Evolutionary conservation across 257 asterid species (phyloP), one percentile per base, ranked within the genome.

Genomic region (Gentiana macrophylla): DNA sequence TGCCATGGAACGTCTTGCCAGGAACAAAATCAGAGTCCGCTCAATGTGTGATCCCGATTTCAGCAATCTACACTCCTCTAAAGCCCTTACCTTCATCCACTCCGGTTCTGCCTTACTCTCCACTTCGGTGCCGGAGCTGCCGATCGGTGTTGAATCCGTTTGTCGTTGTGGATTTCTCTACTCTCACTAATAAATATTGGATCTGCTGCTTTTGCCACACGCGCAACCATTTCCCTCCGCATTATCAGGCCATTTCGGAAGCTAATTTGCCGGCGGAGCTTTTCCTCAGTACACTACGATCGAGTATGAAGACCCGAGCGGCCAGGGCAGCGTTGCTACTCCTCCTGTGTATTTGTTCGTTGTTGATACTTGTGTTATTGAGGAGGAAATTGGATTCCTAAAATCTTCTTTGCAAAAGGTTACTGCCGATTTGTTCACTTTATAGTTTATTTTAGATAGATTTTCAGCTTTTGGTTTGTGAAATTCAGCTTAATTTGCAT

Each of bases 1-100:
- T 91, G 98, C 95, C 98, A 24, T 91, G 97, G 97, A 91, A 91
- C 73, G 97, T 91, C 50, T 76, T 91, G 6, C 98, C 98, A 7
- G 98, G 98, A 37, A 81, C 93, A n/a, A 91, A 84, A 76, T 70
- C 83, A 12, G 95, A 87, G 57, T 82, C 95, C 5, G 90, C 94
- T 4, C 86, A 85, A 59, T 91, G 95, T 77, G 73, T 84, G 51
- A 78, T 91, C 55, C 98, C 97, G 72, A 79, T 91, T 79, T 89
- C 98, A 63, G 94, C 95, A 33, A 69, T 91, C 69, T 91, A 91
- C 82, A 81, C 95, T 3, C 98, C 95, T 13, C 68, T 91, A 53
- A 91, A 81, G 75, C 81, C 93, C 47, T 78, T 87, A 59, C 92
- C 96, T 12, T 77, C 92, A 11, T 49, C 74, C 45, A 65, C 79